These are phyloP conservation scores for Yamadazyma epiphylla DNA, from an alignment of 1,139 yeast species.

Conservation along the genomic window DNA sequence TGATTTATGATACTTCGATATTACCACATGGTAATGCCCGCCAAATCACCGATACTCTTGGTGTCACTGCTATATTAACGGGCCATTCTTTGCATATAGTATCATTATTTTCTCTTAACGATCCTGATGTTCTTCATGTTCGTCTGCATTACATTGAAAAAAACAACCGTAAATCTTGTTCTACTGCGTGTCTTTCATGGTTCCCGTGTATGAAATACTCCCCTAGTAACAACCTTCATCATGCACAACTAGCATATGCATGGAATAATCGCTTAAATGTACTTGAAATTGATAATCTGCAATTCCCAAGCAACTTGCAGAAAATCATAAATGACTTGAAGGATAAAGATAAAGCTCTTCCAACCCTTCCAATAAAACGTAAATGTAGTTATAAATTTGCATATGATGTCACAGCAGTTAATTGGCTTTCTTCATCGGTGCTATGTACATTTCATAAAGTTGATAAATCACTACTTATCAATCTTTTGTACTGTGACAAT, in stretches of 20 bases:
- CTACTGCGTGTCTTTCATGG: slow-evolving; percentile 51
- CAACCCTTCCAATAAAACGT: slow-evolving; percentile 38
- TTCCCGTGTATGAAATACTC: slow-evolving; percentile 35
- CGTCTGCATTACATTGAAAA: slow-evolving; percentile 45
- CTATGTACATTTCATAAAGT: slow-evolving; percentile 32
- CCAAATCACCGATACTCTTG: slow-evolving; percentile 52
- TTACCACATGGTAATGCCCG: slow-evolving; percentile 53
- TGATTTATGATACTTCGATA: slow-evolving; percentile 30
- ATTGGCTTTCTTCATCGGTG: slow-evolving; percentile 58
- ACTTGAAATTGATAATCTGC: slow-evolving; percentile 43
- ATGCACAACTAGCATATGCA: slow-evolving; percentile 60
- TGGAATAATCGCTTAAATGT: slow-evolving; percentile 61
- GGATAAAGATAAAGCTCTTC: slow-evolving; percentile 36
- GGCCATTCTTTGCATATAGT: slow-evolving; percentile 48
- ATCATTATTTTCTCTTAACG: slow-evolving; percentile 51
- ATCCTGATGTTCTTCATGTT: slow-evolving; percentile 24
- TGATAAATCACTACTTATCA: slow-evolving; percentile 1
- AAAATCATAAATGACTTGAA: slow-evolving; percentile 29
- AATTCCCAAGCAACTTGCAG: slow-evolving; percentile 26
- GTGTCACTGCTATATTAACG: slow-evolving; percentile 61
- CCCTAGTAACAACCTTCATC: slow-evolving; percentile 15
- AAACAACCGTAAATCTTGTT: slow-evolving; percentile 36
- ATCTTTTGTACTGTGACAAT: background rate
- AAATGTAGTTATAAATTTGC: slow-evolving; percentile 36
- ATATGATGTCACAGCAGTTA: slow-evolving; percentile 48